Conservation (phyloP, 2,329 filamentous ascomycete species). For the Fusarium tupiense region DNA sequence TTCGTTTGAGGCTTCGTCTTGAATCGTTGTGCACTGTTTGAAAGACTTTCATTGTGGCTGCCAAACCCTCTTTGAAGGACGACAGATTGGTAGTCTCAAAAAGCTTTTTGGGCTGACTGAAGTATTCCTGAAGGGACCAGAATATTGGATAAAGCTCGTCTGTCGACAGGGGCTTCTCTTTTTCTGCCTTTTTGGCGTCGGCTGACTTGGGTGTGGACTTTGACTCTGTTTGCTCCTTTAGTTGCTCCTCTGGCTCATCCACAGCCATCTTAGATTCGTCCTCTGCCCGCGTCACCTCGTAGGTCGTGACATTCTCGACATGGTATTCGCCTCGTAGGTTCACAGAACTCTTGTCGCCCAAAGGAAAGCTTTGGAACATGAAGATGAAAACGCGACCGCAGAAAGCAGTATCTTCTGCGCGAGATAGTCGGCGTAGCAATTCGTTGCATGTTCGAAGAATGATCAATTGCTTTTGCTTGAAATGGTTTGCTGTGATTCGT, state of each 20-base stretch:
- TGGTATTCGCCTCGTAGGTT: slow-evolving; percentile 97
- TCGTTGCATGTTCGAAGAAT: slow-evolving; percentile 97
- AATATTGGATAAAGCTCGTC: slow-evolving; percentile 88
- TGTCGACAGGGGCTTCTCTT: slow-evolving; percentile 63
- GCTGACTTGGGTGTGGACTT: slow-evolving; percentile 53
- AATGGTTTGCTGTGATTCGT: slow-evolving; percentile 81
- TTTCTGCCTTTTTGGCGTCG: slow-evolving; percentile 57
- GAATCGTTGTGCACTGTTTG: slow-evolving; percentile 68
- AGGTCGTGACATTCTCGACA: slow-evolving; percentile 90
- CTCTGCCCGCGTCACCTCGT: slow-evolving; percentile 60
- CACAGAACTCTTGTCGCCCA: slow-evolving; percentile 96
- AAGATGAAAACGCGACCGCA: slow-evolving; percentile 98
- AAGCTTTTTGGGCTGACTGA: slow-evolving; percentile 86
- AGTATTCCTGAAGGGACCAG: slow-evolving; percentile 91
- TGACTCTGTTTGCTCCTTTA: slow-evolving; percentile 46
- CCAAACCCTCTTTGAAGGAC: slow-evolving; percentile 83
- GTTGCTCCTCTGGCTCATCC: slow-evolving; percentile 59
- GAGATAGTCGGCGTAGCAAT: slow-evolving; percentile 89
- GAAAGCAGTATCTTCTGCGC: slow-evolving; percentile 96
- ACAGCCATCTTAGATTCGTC: slow-evolving; percentile 67
- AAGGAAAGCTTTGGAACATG: slow-evolving; percentile 95
- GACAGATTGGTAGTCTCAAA: slow-evolving; percentile 78
- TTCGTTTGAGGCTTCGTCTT: slow-evolving; percentile 76
- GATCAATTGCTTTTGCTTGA: slow-evolving; percentile 84
- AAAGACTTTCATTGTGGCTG: slow-evolving; percentile 69